phyloP scores from a whole-genome alignment of 2,329 filamentous ascomycete species.

The Penicillium freii region DNA sequence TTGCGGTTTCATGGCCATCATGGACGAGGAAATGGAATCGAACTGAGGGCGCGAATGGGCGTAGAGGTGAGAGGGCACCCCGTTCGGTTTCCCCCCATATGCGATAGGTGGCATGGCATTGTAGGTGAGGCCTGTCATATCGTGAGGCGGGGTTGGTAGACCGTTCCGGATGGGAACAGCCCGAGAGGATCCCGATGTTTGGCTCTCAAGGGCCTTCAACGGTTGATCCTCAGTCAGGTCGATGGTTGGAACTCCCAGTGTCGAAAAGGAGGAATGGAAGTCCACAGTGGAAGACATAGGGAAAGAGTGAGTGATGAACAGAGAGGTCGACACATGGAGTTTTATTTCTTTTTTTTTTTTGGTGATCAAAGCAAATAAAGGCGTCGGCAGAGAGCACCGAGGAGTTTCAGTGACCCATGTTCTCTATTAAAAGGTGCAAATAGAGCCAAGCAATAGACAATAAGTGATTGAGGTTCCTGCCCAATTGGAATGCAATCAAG shows the following conservation, averaged over 20 bases:
- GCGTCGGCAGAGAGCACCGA: conserved; percentile 9
- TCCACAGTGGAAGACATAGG: conserved; percentile 37
- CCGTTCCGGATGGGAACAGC: conserved; percentile 42
- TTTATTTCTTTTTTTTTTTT: not conserved
- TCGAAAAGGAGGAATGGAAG: conserved; percentile 27
- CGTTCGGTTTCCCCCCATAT: conserved; percentile 34
- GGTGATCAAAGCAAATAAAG: conserved; percentile 7
- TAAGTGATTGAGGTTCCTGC: not conserved
- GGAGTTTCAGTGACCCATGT: conserved; percentile 18
- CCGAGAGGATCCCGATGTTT: conserved; percentile 27
- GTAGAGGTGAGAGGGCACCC: conserved; percentile 28
- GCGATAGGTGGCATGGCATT: conserved; percentile 31
- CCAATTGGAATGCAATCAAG: conserved; percentile 17
- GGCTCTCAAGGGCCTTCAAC: conserved; percentile 17
- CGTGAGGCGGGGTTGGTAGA: conserved; percentile 42
- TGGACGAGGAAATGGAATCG: conserved; percentile 22
- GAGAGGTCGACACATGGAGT: conserved; percentile 15
- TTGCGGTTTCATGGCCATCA: conserved; percentile 26
- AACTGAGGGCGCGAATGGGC: conserved; percentile 23
- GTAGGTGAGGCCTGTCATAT: conserved; percentile 44
- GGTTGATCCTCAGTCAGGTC: conserved; percentile 19
- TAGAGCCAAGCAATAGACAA: not conserved
- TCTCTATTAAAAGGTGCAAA: conserved; percentile 2
- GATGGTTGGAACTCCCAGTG: conserved; percentile 26
- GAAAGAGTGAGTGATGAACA: conserved; percentile 13